Percentiles rank a stretch among this genome's conserved stretches.
Conservation (phyloP, 1,139 yeast species). For the Blastobotrys apis region DNA sequence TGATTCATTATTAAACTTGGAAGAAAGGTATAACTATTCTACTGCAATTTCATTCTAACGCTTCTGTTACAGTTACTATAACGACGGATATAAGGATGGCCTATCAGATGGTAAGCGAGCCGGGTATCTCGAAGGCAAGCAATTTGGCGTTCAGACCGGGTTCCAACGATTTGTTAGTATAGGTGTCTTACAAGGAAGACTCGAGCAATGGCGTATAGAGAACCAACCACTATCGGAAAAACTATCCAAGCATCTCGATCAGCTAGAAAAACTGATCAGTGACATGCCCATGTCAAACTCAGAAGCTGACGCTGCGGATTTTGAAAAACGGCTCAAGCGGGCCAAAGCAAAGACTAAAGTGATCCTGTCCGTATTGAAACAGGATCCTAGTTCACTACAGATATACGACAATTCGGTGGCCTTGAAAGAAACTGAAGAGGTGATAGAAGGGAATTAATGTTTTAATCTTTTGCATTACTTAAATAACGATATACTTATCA, state of each 20-base stretch:
- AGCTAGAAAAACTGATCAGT: conserved; percentile 23
- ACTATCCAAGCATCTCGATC: conserved; percentile 19
- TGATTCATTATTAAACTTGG: conserved; percentile 51
- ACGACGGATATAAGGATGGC: conserved; percentile 56
- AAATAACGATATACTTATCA: conserved; percentile 51
- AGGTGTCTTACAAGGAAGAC: conserved; percentile 60
- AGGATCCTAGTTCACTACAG: conserved; percentile 21
- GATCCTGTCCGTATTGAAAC: conserved; percentile 24
- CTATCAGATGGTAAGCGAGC: conserved; percentile 46
- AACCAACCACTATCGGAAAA: conserved; percentile 8
- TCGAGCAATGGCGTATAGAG: conserved; percentile 36
- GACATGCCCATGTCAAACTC: conserved; percentile 29
- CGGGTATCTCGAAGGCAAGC: conserved; percentile 68
- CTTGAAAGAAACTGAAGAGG: conserved; percentile 33
- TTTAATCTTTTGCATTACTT: conserved; percentile 7
- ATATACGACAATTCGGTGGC: conserved; percentile 27
- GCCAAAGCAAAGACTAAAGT: conserved; percentile 34
- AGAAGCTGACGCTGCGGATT: conserved; percentile 31
- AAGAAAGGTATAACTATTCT: conserved; percentile 40
- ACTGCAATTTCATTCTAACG: too few species aligned
- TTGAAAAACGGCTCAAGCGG: conserved; percentile 29
- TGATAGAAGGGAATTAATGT: conserved; percentile 22
- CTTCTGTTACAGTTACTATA: conserved; percentile 46
- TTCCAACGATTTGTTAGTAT: conserved; percentile 62
- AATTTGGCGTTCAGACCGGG: conserved; percentile 75